Evolutionary conservation across 2,329 filamentous ascomycete genomes (phyloP).

Genomic region (Xylaria polymorpha): DNA sequence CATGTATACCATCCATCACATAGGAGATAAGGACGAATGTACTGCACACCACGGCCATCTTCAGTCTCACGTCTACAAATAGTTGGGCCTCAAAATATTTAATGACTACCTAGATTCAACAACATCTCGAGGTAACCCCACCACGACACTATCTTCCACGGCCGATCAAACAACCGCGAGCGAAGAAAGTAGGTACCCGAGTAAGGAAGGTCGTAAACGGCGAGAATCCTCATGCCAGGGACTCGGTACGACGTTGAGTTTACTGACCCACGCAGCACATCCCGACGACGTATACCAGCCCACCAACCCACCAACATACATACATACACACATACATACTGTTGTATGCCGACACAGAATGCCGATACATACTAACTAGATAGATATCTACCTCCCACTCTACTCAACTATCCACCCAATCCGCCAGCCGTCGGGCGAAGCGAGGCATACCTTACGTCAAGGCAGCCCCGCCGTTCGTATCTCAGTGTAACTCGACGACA

Average conservation of each 20-base stretch:
- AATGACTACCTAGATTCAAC: background rate
- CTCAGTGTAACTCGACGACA: background rate
- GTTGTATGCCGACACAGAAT: constrained; percentile 2
- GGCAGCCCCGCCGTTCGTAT: background rate
- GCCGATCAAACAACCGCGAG: background rate
- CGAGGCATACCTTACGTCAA: background rate
- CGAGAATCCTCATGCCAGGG: constrained; percentile 29
- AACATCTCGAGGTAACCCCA: constrained; percentile 1
- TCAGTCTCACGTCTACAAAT: background rate
- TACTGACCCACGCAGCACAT: constrained; percentile 8
- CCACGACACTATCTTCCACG: background rate
- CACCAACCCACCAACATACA: background rate
- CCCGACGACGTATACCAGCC: background rate
- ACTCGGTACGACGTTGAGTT: constrained; percentile 24
- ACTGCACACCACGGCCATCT: background rate
- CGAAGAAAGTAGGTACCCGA: constrained; percentile 11
- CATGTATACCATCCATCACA: background rate
- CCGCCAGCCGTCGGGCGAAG: constrained; percentile 9
- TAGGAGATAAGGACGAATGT: background rate
- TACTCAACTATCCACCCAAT: background rate
- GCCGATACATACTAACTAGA: background rate
- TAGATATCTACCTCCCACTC: background rate
- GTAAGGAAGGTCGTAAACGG: constrained; percentile 24
- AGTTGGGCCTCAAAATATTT: background rate
- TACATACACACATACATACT: background rate